These are phyloP conservation scores for Dothiorella sarmentorum DNA, from an alignment of 2,329 filamentous ascomycete species.

Conservation along the genomic window DNA sequence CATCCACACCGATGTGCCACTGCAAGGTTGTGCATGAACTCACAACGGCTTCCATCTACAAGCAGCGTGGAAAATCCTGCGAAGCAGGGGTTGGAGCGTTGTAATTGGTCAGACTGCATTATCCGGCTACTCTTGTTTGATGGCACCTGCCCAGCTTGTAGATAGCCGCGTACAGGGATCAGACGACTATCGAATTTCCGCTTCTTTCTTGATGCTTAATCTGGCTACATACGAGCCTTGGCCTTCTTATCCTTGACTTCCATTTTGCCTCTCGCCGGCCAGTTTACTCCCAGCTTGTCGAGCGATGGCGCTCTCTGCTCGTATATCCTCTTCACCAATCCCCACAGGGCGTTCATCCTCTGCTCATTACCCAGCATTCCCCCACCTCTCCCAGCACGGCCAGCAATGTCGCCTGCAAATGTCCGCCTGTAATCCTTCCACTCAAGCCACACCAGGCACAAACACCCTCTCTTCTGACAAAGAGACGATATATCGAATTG, in stretches of 20 bases:
- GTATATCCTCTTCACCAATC: constrained; percentile 5
- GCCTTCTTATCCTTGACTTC: not conserved
- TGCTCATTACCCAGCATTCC: not conserved
- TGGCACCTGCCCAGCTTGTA: constrained; percentile 2
- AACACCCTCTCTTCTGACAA: not conserved
- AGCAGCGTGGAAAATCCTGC: not conserved
- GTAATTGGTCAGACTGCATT: not conserved
- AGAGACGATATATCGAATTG: not conserved
- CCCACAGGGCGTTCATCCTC: constrained; percentile 8
- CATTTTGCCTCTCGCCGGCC: not conserved
- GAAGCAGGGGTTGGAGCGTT: not conserved
- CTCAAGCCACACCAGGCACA: not conserved
- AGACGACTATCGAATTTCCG: constrained; percentile 11
- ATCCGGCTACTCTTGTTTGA: not conserved
- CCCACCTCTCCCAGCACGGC: not conserved
- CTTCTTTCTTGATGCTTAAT: constrained; percentile 1
- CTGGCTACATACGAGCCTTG: constrained; percentile 2
- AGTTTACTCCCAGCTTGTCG: not conserved
- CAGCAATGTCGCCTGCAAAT: not conserved
- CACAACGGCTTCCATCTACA: not conserved
- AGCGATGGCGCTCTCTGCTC: not conserved
- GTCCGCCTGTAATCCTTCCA: not conserved
- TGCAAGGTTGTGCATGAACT: not conserved
- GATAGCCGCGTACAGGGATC: not conserved
- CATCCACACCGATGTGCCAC: not conserved